Base-by-base conservation (phyloP, 2,329 filamentous ascomycete genomes). In the Scytalidium lignicola region DNA sequence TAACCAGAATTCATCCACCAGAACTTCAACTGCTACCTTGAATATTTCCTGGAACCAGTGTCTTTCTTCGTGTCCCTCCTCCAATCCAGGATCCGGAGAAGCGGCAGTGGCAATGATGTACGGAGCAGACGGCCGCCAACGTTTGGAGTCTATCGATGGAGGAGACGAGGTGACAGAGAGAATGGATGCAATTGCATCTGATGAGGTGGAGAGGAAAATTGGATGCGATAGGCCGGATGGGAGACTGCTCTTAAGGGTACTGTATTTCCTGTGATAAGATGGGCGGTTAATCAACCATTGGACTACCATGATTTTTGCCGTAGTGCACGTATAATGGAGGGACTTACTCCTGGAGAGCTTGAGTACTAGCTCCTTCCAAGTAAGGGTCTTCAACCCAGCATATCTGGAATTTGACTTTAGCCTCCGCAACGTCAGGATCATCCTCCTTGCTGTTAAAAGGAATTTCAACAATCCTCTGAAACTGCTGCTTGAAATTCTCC, bases 11-110 rank as follows among this genome's bases (percentile, higher is more conserved):
- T 51, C 51, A 28, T 53, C 46, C n/a, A 44, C 37, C 3, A 58
- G 32, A 19, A 57, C 43, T 46, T 58, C 56, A n/a, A 47, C 47
- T 9, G 56, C 48, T 20, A 54, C 55, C 41, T 54, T 54, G 41
- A 58, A 57, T 12, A 57, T 53, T 17, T 53, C 41, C 43, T 56
- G 53, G 47, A 50, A 56, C 51, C 56, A 56, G 40, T 48, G 42
- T 43, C 51, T 48, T 37, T 55, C 43, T 13, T 46, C 26, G 17
- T 46, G 22, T 10, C 48, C 48, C 21, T 54, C 55, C 18, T 45
- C 37, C 18, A 32, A 32, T 15, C 32, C 44, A 13, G 44, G 44
- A 17, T 32, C 22, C 29, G 47, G 42, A 19, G 51, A 51, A 17
- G 51, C 46, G 29, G 54, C 44, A 18, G 54, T 48, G 18, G 46